These are phyloP conservation scores for Phytopythium cucurbitacearum DNA, from an alignment of 352 stramenopile species.

Conservation along the genomic window DNA sequence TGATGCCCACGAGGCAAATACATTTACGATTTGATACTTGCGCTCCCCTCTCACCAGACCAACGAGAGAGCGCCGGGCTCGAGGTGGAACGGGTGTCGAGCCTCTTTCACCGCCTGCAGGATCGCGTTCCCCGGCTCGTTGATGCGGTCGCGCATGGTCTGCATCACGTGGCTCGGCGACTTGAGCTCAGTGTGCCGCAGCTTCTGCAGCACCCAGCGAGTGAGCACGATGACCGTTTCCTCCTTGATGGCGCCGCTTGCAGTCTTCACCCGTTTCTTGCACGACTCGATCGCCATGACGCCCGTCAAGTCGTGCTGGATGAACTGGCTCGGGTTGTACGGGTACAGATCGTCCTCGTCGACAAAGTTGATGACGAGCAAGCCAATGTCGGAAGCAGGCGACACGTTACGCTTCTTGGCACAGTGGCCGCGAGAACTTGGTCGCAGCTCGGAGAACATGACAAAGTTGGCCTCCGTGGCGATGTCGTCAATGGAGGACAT, in stretches of 20 bases:
- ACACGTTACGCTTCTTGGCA: conserved; percentile 2
- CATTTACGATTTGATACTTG: background rate
- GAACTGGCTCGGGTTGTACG: conserved; percentile 19
- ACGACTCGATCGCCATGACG: conserved; percentile 25
- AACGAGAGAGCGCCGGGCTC: conserved; percentile 6
- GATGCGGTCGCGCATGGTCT: conserved; percentile 27
- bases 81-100: conserved; percentile 9
- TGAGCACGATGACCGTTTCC: conserved; percentile 20
- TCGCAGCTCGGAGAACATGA: conserved; percentile 28
- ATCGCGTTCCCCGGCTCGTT: conserved; percentile 25
- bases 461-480: conserved; percentile 32
- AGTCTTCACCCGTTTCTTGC: conserved; percentile 17
- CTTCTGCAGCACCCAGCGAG: conserved; percentile 22
- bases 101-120: conserved; percentile 17
- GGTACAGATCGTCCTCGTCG: conserved; percentile 32
- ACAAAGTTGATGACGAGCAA: conserved; percentile 32
- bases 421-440: conserved; percentile 1
- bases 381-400: conserved; percentile 13
- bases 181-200: conserved; percentile 17
- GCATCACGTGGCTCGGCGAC: conserved; percentile 17
- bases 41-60: background rate
- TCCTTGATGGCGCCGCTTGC: conserved; percentile 15
- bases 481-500: conserved; percentile 27
- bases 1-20: background rate
- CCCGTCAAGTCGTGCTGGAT: conserved; percentile 28